Evolutionary conservation across 768 basidiomycete species (phyloP).

Genomic region (Calocybe cyanea): DNA sequence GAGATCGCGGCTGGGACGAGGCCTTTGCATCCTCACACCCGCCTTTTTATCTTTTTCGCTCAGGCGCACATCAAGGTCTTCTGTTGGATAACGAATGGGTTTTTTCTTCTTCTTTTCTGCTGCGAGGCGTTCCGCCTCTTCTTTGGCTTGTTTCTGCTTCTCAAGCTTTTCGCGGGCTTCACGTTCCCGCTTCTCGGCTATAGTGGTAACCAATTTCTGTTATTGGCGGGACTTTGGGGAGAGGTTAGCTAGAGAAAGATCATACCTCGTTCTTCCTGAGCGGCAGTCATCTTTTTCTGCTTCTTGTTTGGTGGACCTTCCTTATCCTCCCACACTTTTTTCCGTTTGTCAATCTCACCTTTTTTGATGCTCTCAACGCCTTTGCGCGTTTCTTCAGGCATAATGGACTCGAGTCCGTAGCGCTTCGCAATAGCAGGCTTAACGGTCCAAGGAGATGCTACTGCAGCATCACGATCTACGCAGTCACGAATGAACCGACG

Average conservation of each 20-base stretch:
- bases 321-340: conserved; percentile 87
- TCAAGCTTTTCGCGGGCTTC: conserved; percentile 71
- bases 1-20: conserved; percentile 58
- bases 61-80: conserved; percentile 81
- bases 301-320: conserved; percentile 80
- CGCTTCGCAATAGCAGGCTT: conserved; percentile 79
- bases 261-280: conserved; percentile 72
- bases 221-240: conserved; percentile 19
- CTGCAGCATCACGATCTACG: conserved; percentile 86
- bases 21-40: conserved; percentile 65
- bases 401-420: conserved; percentile 80
- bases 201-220: conserved; percentile 21
- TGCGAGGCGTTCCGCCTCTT: conserved; percentile 67
- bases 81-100: conserved; percentile 87
- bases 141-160: conserved; percentile 58
- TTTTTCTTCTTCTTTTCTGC: conserved; percentile 87
- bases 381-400: conserved; percentile 81
- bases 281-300: conserved; percentile 72
- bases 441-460: conserved; percentile 95
- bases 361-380: conserved; percentile 79
- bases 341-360: conserved; percentile 89
- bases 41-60: conserved; percentile 81
- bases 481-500: conserved; percentile 96
- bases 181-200: conserved; percentile 62
- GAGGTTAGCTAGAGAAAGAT: conserved; percentile 8